These are phyloP conservation scores for Hypoxylon intermedium DNA, from an alignment of 495 filamentous ascomycete species.

Conservation along the genomic window DNA sequence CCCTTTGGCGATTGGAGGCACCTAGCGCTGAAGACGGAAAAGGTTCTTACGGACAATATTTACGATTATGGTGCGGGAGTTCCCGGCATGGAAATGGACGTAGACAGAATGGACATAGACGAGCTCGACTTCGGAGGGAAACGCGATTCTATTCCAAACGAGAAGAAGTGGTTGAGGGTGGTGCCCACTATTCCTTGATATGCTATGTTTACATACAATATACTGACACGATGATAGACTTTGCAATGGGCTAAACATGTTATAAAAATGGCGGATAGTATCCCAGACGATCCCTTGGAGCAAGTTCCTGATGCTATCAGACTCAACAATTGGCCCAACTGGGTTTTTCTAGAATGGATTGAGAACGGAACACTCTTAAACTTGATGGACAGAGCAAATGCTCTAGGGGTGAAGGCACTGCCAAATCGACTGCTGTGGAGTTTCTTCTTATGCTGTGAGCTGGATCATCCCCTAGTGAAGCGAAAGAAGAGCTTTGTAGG, in stretches of 20 bases:
- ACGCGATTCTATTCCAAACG: not conserved
- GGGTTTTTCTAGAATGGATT: not conserved
- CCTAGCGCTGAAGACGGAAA: too few species aligned
- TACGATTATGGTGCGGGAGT: too few species aligned
- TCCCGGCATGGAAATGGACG: too few species aligned
- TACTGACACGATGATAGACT: not conserved
- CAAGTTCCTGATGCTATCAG: not conserved
- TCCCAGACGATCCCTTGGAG: not conserved
- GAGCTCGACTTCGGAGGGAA: too few species aligned
- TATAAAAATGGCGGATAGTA: not conserved
- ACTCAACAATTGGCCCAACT: not conserved
- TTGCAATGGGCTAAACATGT: not conserved
- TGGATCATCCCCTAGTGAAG: not conserved
- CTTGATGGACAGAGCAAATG: not conserved
- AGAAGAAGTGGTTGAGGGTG: not conserved
- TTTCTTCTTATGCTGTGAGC: not conserved
- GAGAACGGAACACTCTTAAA: not conserved
- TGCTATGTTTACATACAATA: not conserved
- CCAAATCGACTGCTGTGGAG: not conserved
- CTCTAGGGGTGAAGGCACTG: not conserved
- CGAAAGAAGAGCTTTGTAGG: not conserved
- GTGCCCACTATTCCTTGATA: not conserved
- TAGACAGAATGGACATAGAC: too few species aligned
- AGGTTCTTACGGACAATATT: too few species aligned
- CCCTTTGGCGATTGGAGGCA: too few species aligned